Conservation (phyloP, 441 rosid species). For the Adansonia rubrostipa region DNA sequence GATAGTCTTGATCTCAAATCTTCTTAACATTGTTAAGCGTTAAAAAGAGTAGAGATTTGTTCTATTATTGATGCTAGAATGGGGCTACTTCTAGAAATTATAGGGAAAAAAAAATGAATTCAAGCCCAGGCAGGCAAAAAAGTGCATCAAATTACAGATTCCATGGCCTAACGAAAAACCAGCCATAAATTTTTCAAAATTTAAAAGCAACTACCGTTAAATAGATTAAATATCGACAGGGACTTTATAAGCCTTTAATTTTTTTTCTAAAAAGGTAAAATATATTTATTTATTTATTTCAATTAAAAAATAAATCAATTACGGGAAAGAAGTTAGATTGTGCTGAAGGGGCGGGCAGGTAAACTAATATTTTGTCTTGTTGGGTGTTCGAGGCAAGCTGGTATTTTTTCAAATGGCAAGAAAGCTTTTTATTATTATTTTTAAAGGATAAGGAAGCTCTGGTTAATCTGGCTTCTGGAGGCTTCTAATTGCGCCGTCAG, state of each 20-base stretch:
- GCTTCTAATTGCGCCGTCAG: background rate
- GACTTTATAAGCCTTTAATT: too few relatives aligned
- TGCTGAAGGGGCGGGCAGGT: background rate
- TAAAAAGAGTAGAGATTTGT: too few relatives aligned
- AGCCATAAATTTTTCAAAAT: background rate
- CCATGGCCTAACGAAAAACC: too few relatives aligned
- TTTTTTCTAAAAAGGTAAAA: background rate
- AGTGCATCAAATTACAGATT: background rate
- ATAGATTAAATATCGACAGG: background rate
- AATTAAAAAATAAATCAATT: background rate
- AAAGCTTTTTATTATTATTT: background rate
- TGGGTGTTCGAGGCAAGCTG: background rate
- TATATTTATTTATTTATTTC: background rate
- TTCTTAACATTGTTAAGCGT: too few relatives aligned
- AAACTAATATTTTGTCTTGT: background rate
- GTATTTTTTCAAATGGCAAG: background rate
- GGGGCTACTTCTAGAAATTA: too few relatives aligned
- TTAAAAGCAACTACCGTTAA: background rate
- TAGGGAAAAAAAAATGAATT: too few relatives aligned
- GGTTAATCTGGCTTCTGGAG: background rate
- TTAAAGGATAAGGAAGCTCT: background rate
- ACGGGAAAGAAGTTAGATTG: background rate
- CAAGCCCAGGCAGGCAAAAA: background rate
- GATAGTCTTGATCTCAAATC: too few relatives aligned
- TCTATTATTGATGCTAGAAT: too few relatives aligned